Evolutionary conservation across 2,329 filamentous ascomycete genomes (phyloP), one percentile per base, ranked within the genome.

Genomic region (Colletotrichum sp.): DNA sequence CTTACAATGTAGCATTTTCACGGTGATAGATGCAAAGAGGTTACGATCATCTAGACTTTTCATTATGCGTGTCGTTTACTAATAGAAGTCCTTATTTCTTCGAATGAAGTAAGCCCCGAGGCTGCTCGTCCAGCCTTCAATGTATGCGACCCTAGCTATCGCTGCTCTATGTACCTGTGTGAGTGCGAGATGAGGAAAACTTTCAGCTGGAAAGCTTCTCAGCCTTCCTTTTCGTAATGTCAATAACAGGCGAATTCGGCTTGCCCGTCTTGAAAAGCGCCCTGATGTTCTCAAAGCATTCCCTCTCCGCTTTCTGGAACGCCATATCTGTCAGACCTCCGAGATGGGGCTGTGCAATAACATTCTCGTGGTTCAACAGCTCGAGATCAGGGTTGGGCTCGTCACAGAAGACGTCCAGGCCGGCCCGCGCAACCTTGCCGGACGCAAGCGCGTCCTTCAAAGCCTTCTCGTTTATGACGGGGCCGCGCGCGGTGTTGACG

Each of bases 401-500:
- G 22, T 87, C 81, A 65, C 73, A 74, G 52, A 89, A 87, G 1
- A 89, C 88, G 76, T 90, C 89, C 48, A 91, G 74, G 1, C 89
- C 90, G 1, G 87, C 88, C 6, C 86, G 81, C 2, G 82, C 81
- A 3, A 91, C 76, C 67, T 88, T 87, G 0, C 89, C 88, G 8
- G 80, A 84, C 71, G 89, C 84, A 6, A 91, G 78, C 0, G 88
- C 89, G 13, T 82, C 79, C 8, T 88, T 83, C 18, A 91, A 78
- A 0, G 89, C 89, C 5, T 81, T 79, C 77, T 90, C 88, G 74
- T 91, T 85, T 1, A 91, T 81, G 5, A 91, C 81, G 15, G 84
- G 84, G 0, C 89, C 89, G 0, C 89, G 84, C 0, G 89, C 87
- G 0, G 89, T 90, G 78, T 91, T 91, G 36, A 91, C 82, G 6